These are phyloP conservation scores for Cutaneotrichosporon spelunceum DNA, from an alignment of 1,284 basidiomycete genomes.

Conservation along the genomic window DNA sequence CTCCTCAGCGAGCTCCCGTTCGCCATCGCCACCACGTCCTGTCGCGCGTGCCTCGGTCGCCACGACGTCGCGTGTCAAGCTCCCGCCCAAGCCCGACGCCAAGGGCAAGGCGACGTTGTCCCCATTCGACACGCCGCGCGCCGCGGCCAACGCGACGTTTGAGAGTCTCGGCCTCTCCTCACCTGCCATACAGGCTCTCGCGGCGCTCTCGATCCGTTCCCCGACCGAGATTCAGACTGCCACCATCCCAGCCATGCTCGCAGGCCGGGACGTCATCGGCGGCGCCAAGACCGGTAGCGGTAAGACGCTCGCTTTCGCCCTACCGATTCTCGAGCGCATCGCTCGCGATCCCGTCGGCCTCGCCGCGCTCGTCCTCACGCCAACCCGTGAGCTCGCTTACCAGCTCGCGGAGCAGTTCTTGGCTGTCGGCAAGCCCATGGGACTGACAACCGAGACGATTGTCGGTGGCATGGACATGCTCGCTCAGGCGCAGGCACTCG, in stretches of 20 bases:
- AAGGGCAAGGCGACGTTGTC: slow-evolving; percentile 39
- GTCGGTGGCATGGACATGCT: slow-evolving; percentile 99
- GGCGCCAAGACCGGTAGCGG: slow-evolving; percentile 97
- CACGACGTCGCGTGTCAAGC: slow-evolving; percentile 31
- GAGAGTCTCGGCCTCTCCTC: slow-evolving; percentile 69
- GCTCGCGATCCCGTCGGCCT: slow-evolving; percentile 87
- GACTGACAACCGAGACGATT: slow-evolving; percentile 77
- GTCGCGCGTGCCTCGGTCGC: slow-evolving; percentile 15
- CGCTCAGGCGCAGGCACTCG: slow-evolving; percentile 82
- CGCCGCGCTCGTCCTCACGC: slow-evolving; percentile 87
- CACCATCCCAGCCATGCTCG: slow-evolving; percentile 82
- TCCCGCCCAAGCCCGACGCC: slow-evolving; percentile 19
- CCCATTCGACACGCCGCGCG: slow-evolving; percentile 59
- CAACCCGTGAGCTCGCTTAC: slow-evolving; percentile 92
- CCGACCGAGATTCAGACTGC: slow-evolving; percentile 89
- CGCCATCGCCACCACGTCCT: slow-evolving; percentile 1
- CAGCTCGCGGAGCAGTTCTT: slow-evolving; percentile 96
- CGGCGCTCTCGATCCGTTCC: slow-evolving; percentile 74
- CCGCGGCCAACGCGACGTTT: slow-evolving; percentile 64
- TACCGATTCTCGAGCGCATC: slow-evolving; percentile 90
- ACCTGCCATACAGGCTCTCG: slow-evolving; percentile 66
- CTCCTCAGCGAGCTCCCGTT: neutral
- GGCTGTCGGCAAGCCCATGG: slow-evolving; percentile 78
- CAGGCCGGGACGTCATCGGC: slow-evolving; percentile 87
- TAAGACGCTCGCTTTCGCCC: slow-evolving; percentile 95